Evolutionary conservation across 2,329 filamentous ascomycete species (phyloP), one percentile per base, ranked within the genome.

Genomic region (Exserohilum rostratum): DNA sequence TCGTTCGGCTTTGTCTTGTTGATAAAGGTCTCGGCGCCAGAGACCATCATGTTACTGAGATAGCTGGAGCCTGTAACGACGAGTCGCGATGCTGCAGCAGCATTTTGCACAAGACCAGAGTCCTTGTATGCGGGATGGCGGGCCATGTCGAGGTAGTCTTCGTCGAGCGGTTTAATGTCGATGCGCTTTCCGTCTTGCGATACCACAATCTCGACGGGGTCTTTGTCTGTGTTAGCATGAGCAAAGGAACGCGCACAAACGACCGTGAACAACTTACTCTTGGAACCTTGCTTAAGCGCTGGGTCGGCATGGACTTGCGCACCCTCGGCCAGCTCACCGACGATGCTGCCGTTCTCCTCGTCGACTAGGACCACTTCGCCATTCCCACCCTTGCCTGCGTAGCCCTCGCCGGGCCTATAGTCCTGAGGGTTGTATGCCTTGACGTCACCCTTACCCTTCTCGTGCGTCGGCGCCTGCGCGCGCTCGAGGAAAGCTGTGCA

Each of bases 401-500:
- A 96, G 0, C 80, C 91, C 75, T 96, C 87, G 12, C 93, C 92
- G 0, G 90, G 89, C 30, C 84, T 86, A 76, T 89, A 98, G 64
- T 88, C 83, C 20, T 86, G 86, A 0, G 93, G 93, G 70, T 97
- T 93, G 76, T 98, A 98, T 34, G 73, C 58, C 49, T 73, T 72
- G 34, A 68, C 56, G 25, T 62, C 60, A 50, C 64, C 68, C 38
- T 72, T 72, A 58, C 75, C 61, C 49, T 66, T 67, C 37, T 62
- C 62, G 17, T 75, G 64, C 22, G 81, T 87, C 6, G 90, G 86
- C n/a, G 70, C 66, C 35, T 87, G 82, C 9, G 90, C 88, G 39
- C 92, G 87, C 76, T 98, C 93, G 4, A 96, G 84, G 74, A 99
- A 98, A 2, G 93, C 91, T 2, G 93, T 98, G 76, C 93, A 98